phyloP scores from a whole-genome alignment of 1,284 basidiomycete genomes.

The Ustilago crameri region DNA sequence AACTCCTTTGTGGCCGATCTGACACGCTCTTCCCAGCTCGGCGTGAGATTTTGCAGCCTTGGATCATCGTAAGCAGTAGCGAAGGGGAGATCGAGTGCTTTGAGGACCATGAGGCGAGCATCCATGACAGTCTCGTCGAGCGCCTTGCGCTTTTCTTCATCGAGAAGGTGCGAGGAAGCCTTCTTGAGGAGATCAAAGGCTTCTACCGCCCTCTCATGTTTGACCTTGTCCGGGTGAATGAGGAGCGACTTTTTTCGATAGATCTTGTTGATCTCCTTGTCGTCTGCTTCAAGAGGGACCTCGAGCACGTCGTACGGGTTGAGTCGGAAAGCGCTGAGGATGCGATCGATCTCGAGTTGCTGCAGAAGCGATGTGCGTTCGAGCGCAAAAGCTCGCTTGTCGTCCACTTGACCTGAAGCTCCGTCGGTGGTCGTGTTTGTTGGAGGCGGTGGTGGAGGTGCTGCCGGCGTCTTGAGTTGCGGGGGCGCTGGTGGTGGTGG shows the following conservation, averaged over 20 bases:
- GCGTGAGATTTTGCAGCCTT: slow-evolving; percentile 68
- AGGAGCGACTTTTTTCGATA: slow-evolving; percentile 73
- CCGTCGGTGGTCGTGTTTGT: background rate
- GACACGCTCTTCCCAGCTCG: slow-evolving; percentile 70
- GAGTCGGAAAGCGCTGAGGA: slow-evolving; percentile 72
- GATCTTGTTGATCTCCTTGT: slow-evolving; percentile 71
- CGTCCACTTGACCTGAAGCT: slow-evolving; percentile 11
- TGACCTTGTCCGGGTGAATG: slow-evolving; percentile 74
- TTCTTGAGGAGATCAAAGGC: slow-evolving; percentile 74
- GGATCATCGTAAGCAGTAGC: slow-evolving; percentile 68
- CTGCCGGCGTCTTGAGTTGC: background rate
- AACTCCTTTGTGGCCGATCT: slow-evolving; percentile 71
- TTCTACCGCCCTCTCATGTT: slow-evolving; percentile 72
- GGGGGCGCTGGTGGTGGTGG: slow-evolving; percentile 49
- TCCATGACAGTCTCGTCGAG: slow-evolving; percentile 68
- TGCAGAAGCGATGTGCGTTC: slow-evolving; percentile 57
- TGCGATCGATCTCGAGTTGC: slow-evolving; percentile 71
- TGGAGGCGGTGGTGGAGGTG: background rate
- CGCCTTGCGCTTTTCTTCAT: slow-evolving; percentile 63
- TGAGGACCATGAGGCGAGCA: slow-evolving; percentile 68
- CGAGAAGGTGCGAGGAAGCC: slow-evolving; percentile 68
- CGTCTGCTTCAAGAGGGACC: slow-evolving; percentile 70
- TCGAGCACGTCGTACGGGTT: slow-evolving; percentile 74
- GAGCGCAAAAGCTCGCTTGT: slow-evolving; percentile 33
- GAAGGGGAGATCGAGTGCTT: slow-evolving; percentile 64